Percentiles rank a stretch among this genome's conserved stretches.
phyloP scores from a whole-genome alignment of 1,139 yeast species.

The Sugiyamaella xylanicola region DNA sequence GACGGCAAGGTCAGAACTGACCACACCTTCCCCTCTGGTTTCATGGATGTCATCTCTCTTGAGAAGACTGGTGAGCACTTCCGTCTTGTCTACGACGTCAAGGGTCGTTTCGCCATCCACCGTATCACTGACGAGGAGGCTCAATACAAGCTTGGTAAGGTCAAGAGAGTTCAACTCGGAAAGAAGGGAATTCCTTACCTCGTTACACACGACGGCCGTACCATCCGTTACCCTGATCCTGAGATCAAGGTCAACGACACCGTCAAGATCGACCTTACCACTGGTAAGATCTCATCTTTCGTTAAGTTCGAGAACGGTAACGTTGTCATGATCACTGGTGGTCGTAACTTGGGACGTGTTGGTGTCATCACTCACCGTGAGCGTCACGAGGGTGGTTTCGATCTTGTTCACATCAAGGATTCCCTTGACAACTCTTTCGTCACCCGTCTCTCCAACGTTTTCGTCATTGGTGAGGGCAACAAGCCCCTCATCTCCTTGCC shows the following conservation, averaged over 20 bases:
- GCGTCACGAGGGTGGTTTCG: conserved; percentile 99
- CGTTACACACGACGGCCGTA: conserved; percentile 99
- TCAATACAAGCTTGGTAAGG: conserved; percentile 95
- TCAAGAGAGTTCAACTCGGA: conserved; percentile 96
- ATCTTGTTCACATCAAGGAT: conserved; percentile 98
- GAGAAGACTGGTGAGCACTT: conserved; percentile 99
- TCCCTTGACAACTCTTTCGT: conserved; percentile 96
- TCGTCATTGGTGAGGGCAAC: conserved; percentile 97
- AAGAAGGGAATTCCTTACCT: conserved; percentile 97
- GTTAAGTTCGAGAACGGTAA: conserved; percentile 95
- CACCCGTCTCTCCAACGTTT: conserved; percentile 96
- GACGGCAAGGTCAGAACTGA: conserved; percentile 99
- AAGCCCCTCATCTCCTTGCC: conserved; percentile 97
- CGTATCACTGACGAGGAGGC: conserved; percentile 99
- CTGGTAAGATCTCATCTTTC: conserved; percentile 91
- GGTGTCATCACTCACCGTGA: conserved; percentile 98
- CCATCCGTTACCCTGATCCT: conserved; percentile 99
- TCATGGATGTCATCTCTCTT: conserved; percentile 96
- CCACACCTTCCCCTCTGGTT: conserved; percentile 98
- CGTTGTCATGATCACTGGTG: conserved; percentile 97
- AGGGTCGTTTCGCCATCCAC: conserved; percentile 99
- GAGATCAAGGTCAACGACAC: conserved; percentile 94
- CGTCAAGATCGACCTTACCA: conserved; percentile 91
- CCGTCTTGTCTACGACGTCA: conserved; percentile 96
- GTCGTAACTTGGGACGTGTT: conserved; percentile 99